Evolutionary conservation across 1,139 yeast species (phyloP), one percentile per base, ranked within the genome.

Genomic region (Yamadazyma diddensiae): DNA sequence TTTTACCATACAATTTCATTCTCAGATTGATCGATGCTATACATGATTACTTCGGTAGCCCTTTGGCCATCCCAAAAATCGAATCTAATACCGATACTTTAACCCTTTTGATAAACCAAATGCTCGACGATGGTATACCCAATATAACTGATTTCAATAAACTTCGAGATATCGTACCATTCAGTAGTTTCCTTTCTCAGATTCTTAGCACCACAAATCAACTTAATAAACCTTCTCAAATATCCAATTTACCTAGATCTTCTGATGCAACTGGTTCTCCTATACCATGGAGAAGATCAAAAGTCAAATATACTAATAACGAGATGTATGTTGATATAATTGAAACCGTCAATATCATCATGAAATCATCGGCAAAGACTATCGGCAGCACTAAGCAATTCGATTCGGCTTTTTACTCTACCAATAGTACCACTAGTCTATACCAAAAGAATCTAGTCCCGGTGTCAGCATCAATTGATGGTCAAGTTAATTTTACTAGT

Each of bases 311-410:
- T 54, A 70, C 85, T 5, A 80, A 77, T 43, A 85, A 87, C 53
- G 96, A 88, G 56, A 71, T 88, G 59, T 85, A 79, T 53, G 82
- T 88, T 7, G 97, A 88, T 55, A 56, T 88, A 4, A 61, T 69
- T 5, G 96, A 87, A 52, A 62, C 70, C 0, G 56, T 85, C 13
- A 68, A 63, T 42, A 68, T 74, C 24, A 64, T 71, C 21, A 62
- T 65, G 24, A 46, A 39, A 26, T 37, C 37, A 5, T 15, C 30
- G 3, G 33, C 44, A 2, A 41, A 44, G 21, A 35, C 29, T 13
- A 13, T 38, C 15, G 22, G 34, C n/a, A 30, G 45, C n/a, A 28
- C 37, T 11, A 53, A 46, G 28, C 49, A 47, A 28, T 56, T 53
- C 41, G 69, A 62, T 41, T 59, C 65, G n/a, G 70, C 70, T 7